Evolutionary conservation across 371 early-diverging fungal genomes (phyloP), one percentile per base, ranked within the genome.

Genomic region (Mucor saturninus): DNA sequence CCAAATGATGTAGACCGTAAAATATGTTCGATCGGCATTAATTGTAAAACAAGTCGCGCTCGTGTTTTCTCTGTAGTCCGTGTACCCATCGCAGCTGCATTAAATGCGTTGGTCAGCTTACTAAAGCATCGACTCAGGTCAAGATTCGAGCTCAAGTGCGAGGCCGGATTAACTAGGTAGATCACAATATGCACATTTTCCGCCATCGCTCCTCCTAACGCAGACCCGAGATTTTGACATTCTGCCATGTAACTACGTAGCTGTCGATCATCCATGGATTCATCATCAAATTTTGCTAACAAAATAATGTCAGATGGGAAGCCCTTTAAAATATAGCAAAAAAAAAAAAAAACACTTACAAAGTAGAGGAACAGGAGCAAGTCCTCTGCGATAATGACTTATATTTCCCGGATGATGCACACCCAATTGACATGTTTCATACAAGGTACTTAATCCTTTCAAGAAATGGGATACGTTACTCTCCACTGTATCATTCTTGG

Each of bases 21-120:
- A 4, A 88, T 59, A 61, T 88, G 89, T 29, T 88, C 86, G 30
- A 83, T 77, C 0, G 89, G 89, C 26, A 88, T 69, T 26, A 88
- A 40, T 55, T 88, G 89, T 53, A 86, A 55, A 0, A 81, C 80
- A 4, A 86, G 62, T 2, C 79, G 68, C 21, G 83, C 75, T 10
- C 75, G 68, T 5, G 64, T 69, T 21, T 37, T 57, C n/a, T 51
- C 38, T n/a, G 38, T 48, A 15, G 21, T 29, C 29, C 35, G 38
- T 3, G 46, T 13, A 2, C n/a, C 38, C 2, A 29, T 38, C 2
- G 52, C 35, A 14, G 54, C 30, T 31, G 59, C 32, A 21, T 61
- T 45, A 43, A 61, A 64, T 8, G 68, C 59, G n/a, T 29, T 66
- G 59, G 79, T 77, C 54, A 88, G 68, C 49, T 74, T 77, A 32